These are phyloP conservation scores for Aspergillus pseudotamarii DNA, from an alignment of 2,329 filamentous ascomycete species.

Conservation along the genomic window DNA sequence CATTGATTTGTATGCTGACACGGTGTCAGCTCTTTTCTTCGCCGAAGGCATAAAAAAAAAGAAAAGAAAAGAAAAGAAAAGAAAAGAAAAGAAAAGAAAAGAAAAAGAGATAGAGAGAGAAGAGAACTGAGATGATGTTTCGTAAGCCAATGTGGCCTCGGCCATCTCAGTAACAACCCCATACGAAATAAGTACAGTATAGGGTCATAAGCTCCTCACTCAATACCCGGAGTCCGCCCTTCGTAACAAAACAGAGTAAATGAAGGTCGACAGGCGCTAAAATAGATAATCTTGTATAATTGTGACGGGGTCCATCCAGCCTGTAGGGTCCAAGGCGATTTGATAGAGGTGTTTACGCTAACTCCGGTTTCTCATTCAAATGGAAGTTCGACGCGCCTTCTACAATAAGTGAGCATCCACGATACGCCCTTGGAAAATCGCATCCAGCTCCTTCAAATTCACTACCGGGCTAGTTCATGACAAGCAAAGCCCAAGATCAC, in stretches of 20 bases:
- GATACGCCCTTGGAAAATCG: not conserved
- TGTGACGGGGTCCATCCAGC: not conserved
- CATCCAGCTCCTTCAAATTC: conserved; percentile 1
- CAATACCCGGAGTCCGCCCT: not conserved
- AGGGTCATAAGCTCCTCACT: not conserved
- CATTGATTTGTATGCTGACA: not conserved
- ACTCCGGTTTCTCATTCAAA: not conserved
- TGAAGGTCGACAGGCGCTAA: not conserved
- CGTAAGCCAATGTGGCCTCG: not conserved
- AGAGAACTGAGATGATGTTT: not conserved
- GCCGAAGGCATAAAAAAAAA: too few relatives aligned
- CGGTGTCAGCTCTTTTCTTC: not conserved
- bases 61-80: too few relatives aligned
- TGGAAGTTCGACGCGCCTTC: not conserved
- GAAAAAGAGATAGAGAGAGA: too few relatives aligned
- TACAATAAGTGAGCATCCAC: not conserved
- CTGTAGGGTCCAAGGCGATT: not conserved
- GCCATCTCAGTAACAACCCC: not conserved
- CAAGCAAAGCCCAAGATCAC: conserved; percentile 1
- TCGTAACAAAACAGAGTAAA: not conserved
- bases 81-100: too few relatives aligned
- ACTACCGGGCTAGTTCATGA: not conserved
- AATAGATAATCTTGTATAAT: not conserved
- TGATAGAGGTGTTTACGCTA: not conserved
- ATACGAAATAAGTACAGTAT: not conserved